Percentiles rank a stretch among this genome's conserved stretches.
Conservation (phyloP, 2,329 filamentous ascomycete genomes). For the Trichophyton verrucosum region DNA sequence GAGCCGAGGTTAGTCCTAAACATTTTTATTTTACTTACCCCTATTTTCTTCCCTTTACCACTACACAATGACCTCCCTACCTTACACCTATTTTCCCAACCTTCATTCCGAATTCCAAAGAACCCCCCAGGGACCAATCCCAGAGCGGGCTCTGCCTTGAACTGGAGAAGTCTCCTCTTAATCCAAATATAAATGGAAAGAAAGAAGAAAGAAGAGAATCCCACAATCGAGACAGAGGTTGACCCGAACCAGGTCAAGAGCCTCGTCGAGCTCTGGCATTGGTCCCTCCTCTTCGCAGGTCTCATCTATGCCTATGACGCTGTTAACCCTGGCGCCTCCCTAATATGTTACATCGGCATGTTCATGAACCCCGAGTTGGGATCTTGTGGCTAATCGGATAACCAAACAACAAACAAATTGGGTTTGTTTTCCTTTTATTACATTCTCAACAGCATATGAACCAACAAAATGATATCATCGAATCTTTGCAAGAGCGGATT, state of each 20-base stretch:
- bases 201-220: background rate
- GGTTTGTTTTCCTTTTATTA: slow-evolving; percentile 5
- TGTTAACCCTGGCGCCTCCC: slow-evolving; percentile 11
- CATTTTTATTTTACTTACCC: slow-evolving; percentile 1
- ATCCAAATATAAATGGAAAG: background rate
- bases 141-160: slow-evolving; percentile 1
- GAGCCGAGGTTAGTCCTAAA: slow-evolving; percentile 29
- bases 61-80: background rate
- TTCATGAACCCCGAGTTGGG: slow-evolving; percentile 8
- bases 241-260: slow-evolving; percentile 14
- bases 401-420: slow-evolving; percentile 3
- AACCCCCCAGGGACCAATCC: background rate
- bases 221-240: slow-evolving; percentile 9
- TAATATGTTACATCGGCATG: slow-evolving; percentile 12
- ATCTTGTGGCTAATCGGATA: slow-evolving; percentile 12
- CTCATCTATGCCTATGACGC: slow-evolving; percentile 13
- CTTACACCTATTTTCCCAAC: background rate
- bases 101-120: background rate
- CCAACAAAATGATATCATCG: slow-evolving; percentile 33
- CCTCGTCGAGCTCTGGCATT: slow-evolving; percentile 14
- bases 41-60: background rate
- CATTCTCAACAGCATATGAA: slow-evolving; percentile 27
- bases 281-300: slow-evolving; percentile 13
- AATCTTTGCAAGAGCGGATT: slow-evolving; percentile 31
- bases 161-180: background rate